phyloP scores from a whole-genome alignment of 1,139 yeast genomes.

The Eremothecium coryli region DNA sequence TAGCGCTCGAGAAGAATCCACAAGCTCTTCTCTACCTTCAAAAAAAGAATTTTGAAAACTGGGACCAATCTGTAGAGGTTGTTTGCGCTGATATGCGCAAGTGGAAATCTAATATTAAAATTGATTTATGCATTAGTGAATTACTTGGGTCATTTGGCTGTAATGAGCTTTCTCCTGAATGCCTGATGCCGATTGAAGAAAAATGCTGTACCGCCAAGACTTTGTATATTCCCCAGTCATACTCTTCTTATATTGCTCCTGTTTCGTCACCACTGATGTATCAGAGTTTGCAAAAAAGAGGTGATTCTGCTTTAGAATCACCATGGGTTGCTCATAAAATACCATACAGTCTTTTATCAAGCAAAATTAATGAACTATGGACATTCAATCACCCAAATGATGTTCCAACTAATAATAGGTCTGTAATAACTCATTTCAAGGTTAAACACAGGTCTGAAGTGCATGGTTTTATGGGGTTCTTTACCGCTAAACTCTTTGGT shows the following conservation, averaged over 20 bases:
- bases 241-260: slow-evolving; percentile 57
- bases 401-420: slow-evolving; percentile 13
- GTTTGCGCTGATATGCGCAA: slow-evolving; percentile 49
- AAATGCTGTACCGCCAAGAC: slow-evolving; percentile 28
- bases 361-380: slow-evolving; percentile 43
- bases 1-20: slow-evolving; percentile 65
- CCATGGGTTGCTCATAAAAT: slow-evolving; percentile 57
- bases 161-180: slow-evolving; percentile 82
- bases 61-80: slow-evolving; percentile 43
- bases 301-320: slow-evolving; percentile 32
- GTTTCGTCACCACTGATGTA: slow-evolving; percentile 47
- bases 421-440: slow-evolving; percentile 28
- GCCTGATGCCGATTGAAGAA: slow-evolving; percentile 36
- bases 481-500: slow-evolving; percentile 55
- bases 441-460: slow-evolving; percentile 41
- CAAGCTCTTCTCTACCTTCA: slow-evolving; percentile 45
- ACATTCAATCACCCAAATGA: slow-evolving; percentile 40
- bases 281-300: slow-evolving; percentile 27
- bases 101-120: slow-evolving; percentile 34
- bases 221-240: slow-evolving; percentile 55
- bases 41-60: slow-evolving; percentile 35
- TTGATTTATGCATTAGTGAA: slow-evolving; percentile 66
- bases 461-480: slow-evolving; percentile 71
- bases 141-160: slow-evolving; percentile 86
- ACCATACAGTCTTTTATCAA: slow-evolving; percentile 39